phyloP scores from a whole-genome alignment of 768 basidiomycete species.

The Scleroderma citrinum region DNA sequence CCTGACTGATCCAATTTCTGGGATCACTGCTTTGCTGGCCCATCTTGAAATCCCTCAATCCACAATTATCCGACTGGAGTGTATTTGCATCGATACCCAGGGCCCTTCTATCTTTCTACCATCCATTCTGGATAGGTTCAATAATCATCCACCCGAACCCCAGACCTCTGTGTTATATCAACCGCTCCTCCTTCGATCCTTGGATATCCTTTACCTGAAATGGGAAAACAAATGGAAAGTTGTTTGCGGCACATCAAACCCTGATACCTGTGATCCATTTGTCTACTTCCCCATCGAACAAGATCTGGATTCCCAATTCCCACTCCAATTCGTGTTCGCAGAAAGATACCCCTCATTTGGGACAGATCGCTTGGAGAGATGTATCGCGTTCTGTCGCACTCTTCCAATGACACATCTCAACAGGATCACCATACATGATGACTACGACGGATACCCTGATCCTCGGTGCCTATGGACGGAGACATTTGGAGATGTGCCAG shows the following conservation, averaged over 20 bases:
- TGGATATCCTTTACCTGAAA: not conserved
- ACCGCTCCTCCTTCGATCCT: not conserved
- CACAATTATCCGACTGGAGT: no score
- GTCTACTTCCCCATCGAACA: not conserved
- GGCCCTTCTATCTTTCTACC: no score
- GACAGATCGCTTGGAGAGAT: constrained; percentile 8
- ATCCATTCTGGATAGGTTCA: no score
- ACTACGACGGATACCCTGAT: constrained; percentile 5
- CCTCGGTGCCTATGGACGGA: constrained; percentile 10
- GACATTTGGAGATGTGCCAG: constrained; percentile 11
- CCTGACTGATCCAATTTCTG: no score
- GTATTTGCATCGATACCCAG: no score
- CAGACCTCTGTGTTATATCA: not conserved
- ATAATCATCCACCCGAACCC: no score
- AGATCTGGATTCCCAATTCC: constrained; percentile 11
- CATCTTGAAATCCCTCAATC: no score
- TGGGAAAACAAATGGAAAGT: not conserved
- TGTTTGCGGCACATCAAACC: not conserved
- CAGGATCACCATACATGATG: constrained; percentile 8
- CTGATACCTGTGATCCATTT: not conserved
- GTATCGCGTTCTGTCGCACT: constrained; percentile 10
- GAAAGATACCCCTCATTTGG: not conserved
- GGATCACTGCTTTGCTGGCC: no score
- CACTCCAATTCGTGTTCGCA: constrained; percentile 7
- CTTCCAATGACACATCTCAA: constrained; percentile 10